phyloP scores from a whole-genome alignment of 148 eudicot species.

The Amaranthus cruentus region DNA sequence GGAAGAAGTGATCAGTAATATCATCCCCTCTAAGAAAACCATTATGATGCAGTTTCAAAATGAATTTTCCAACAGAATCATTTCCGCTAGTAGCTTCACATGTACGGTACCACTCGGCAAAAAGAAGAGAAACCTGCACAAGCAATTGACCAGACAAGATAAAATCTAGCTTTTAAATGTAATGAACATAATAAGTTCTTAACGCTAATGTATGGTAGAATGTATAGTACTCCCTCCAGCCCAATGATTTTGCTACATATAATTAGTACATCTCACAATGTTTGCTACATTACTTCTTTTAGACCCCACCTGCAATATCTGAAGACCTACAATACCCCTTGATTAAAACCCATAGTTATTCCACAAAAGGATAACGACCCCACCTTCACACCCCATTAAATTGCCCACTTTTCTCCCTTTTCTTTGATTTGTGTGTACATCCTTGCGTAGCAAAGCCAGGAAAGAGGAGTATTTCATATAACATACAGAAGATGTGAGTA shows the following conservation, averaged over 20 bases:
- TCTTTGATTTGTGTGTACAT: no score
- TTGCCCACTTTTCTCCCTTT: no score
- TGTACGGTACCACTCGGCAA: conserved; percentile 75
- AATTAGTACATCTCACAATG: no score
- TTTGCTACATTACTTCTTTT: no score
- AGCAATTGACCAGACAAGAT: conserved; percentile 2
- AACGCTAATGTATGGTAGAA: not conserved
- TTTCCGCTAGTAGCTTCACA: conserved; percentile 70
- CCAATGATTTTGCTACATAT: not conserved
- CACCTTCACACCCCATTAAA: no score
- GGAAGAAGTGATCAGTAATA: conserved; percentile 69
- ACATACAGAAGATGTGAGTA: not conserved
- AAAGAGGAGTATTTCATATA: not conserved
- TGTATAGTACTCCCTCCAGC: not conserved
- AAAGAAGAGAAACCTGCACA: conserved; percentile 60
- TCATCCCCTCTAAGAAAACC: conserved; percentile 91
- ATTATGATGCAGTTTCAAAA: conserved; percentile 60
- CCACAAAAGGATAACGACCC: no score
- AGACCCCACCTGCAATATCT: no score
- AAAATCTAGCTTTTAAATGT: not conserved
- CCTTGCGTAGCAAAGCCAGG: no score
- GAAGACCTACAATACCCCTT: no score
- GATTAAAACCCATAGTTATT: no score
- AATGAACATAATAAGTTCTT: not conserved
- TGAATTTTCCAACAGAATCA: conserved; percentile 49